These are phyloP conservation scores for Russula virescens DNA, from an alignment of 768 basidiomycete genomes.

Conservation along the genomic window DNA sequence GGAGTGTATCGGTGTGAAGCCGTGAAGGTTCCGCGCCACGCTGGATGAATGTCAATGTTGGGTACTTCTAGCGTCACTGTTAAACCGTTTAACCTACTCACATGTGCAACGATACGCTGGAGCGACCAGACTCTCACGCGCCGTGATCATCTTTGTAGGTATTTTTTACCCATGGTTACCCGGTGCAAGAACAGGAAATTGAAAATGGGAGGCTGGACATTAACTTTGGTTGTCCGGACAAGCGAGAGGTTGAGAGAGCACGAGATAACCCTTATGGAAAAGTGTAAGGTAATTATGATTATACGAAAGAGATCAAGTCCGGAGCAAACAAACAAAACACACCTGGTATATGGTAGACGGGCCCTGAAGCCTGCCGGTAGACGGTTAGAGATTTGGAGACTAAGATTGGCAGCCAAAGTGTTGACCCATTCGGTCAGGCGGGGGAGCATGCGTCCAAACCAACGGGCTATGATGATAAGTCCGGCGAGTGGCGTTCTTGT, in stretches of 20 bases:
- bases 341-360: not conserved
- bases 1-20: not conserved
- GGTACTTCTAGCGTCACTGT: not conserved
- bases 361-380: not conserved
- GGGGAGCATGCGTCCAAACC: too few species aligned
- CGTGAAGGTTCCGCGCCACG: not conserved
- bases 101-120: not conserved
- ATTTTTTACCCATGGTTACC: conserved; percentile 1
- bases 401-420: not conserved
- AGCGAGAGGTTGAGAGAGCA: too few species aligned
- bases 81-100: too few species aligned
- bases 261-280: conserved; percentile 1
- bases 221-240: not conserved
- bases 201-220: not conserved
- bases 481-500: too few species aligned
- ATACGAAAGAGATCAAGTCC: not conserved
- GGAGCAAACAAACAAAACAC: not conserved
- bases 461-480: not conserved
- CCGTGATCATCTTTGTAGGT: not conserved
- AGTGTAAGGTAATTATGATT: not conserved
- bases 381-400: too few species aligned
- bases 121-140: not conserved
- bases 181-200: not conserved
- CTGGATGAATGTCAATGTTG: not conserved
- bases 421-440: not conserved